Percentiles rank a stretch among this genome's conserved stretches.
Evolutionary conservation across 495 filamentous ascomycete species (phyloP).

Genomic region (Chaetomium tenue): DNA sequence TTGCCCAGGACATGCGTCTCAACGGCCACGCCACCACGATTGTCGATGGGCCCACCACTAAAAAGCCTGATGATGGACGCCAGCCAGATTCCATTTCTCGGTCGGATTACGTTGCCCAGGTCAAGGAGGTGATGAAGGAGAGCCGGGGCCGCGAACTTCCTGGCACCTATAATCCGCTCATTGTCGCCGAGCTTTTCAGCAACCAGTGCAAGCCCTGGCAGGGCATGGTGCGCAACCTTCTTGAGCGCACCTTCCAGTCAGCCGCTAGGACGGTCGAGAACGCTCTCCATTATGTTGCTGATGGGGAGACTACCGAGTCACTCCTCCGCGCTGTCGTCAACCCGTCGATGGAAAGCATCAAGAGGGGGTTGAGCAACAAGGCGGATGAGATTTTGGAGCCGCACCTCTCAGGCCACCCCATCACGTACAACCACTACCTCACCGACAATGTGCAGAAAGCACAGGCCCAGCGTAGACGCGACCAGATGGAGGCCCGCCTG

Average conservation of each 20-base stretch:
- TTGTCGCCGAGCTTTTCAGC: constrained; percentile 15
- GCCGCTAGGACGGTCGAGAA: neutral
- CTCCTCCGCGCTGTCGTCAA: constrained; percentile 2
- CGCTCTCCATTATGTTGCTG: constrained; percentile 4
- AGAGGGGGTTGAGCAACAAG: neutral
- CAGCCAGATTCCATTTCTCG: neutral
- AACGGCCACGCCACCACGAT: constrained; percentile 9
- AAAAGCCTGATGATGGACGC: neutral
- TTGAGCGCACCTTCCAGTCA: neutral
- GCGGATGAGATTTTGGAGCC: constrained; percentile 7
- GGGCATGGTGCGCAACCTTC: constrained; percentile 1
- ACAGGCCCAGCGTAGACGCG: neutral
- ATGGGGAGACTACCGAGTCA: neutral
- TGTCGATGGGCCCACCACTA: neutral
- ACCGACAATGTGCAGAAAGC: constrained; percentile 18
- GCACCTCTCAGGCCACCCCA: constrained; percentile 9
- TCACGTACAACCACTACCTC: constrained; percentile 20
- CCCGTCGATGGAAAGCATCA: neutral
- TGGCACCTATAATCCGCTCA: constrained; percentile 17
- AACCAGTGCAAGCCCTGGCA: constrained; percentile 14
- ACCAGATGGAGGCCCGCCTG: neutral
- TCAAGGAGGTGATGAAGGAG: constrained; percentile 4
- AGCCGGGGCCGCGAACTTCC: constrained; percentile 15
- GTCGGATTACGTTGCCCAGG: neutral
- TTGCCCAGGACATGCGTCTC: constrained; percentile 1